Percentiles rank a stretch among this genome's conserved stretches.
These are phyloP conservation scores for Lactarius hengduanensis DNA, from an alignment of 768 basidiomycete genomes.

Conservation along the genomic window DNA sequence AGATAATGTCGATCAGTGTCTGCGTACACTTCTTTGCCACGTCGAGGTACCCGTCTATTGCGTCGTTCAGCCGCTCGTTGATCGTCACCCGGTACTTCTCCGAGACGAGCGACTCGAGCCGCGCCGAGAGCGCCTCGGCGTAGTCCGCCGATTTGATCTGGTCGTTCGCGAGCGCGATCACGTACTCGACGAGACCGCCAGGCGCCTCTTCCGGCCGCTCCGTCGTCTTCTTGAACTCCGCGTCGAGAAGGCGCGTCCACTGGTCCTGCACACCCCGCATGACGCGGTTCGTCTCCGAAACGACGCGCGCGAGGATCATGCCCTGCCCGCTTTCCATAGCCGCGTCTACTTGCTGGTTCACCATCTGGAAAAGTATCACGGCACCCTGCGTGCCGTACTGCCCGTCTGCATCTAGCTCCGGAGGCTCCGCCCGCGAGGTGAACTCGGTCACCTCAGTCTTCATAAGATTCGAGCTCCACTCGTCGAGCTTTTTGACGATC, in stretches of 20 bases:
- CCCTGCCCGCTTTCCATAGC: conserved; percentile 96
- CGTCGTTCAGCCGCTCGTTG: conserved; percentile 86
- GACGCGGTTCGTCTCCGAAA: conserved; percentile 83
- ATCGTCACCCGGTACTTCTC: conserved; percentile 87
- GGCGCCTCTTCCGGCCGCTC: conserved; percentile 88
- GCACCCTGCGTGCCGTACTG: conserved; percentile 87
- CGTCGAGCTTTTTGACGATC: conserved; percentile 93
- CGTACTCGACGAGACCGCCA: conserved; percentile 91
- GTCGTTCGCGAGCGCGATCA: conserved; percentile 96
- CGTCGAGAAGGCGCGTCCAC: conserved; percentile 81
- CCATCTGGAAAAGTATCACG: conserved; percentile 96
- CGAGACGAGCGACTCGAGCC: conserved; percentile 88
- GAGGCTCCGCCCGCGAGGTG: conserved; percentile 75
- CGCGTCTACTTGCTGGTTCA: conserved; percentile 93
- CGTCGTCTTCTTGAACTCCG: conserved; percentile 81
- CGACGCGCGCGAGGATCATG: conserved; percentile 85
- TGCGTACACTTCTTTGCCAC: conserved; percentile 98
- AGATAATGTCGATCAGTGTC: conserved; percentile 89
- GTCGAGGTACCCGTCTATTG: conserved; percentile 97
- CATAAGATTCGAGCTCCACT: conserved; percentile 95
- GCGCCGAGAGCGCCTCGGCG: conserved; percentile 78
- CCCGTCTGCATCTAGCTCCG: conserved; percentile 86
- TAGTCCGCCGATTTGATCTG: conserved; percentile 96
- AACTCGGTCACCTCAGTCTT: conserved; percentile 87
- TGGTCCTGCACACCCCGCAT: conserved; percentile 87